Evolutionary conservation across 2,329 filamentous ascomycete genomes (phyloP).

Genomic region (Herpotrichia juniperi): DNA sequence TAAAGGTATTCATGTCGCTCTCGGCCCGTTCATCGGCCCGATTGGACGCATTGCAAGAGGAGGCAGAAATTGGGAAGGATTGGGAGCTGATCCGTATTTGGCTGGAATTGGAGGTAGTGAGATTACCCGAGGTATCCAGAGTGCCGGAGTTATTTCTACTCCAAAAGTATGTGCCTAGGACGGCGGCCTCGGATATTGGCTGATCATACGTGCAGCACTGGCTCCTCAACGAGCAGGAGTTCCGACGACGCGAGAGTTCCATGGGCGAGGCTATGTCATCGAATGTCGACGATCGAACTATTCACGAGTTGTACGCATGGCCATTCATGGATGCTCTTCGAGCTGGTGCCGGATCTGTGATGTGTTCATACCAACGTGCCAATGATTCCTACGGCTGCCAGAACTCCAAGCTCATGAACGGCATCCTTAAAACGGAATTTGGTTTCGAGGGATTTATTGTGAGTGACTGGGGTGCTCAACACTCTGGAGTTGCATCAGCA

Average conservation of each 20-base stretch:
- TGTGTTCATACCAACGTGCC: slow-evolving; percentile 59
- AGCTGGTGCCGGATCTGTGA: slow-evolving; percentile 63
- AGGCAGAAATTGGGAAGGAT: slow-evolving; percentile 76
- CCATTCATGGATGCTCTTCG: slow-evolving; percentile 67
- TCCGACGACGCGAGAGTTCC: slow-evolving; percentile 38
- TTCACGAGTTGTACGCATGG: slow-evolving; percentile 72
- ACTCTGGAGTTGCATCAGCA: slow-evolving; percentile 52
- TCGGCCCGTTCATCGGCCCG: slow-evolving; percentile 73
- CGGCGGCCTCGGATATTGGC: slow-evolving; percentile 10
- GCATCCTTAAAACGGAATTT: slow-evolving; percentile 57
- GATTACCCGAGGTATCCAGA: slow-evolving; percentile 61
- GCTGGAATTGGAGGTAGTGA: slow-evolving; percentile 58
- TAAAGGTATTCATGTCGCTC: slow-evolving; percentile 72
- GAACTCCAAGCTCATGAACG: slow-evolving; percentile 53
- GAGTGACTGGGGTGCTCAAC: slow-evolving; percentile 54
- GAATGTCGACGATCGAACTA: slow-evolving; percentile 68
- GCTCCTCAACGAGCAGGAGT: slow-evolving; percentile 64
- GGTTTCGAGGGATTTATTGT: slow-evolving; percentile 54
- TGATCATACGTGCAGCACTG: slow-evolving; percentile 21
- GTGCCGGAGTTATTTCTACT: slow-evolving; percentile 58
- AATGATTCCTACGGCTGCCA: slow-evolving; percentile 42
- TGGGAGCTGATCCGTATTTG: slow-evolving; percentile 71
- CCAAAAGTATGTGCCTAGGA: slow-evolving; percentile 49
- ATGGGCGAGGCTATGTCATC: slow-evolving; percentile 63
- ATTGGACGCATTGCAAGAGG: slow-evolving; percentile 73